A percentile compares a stretch with the other conserved stretches of the same genome.
phyloP scores from a whole-genome alignment of 805 yeast genomes.

The Priceomyces haplophilus region DNA sequence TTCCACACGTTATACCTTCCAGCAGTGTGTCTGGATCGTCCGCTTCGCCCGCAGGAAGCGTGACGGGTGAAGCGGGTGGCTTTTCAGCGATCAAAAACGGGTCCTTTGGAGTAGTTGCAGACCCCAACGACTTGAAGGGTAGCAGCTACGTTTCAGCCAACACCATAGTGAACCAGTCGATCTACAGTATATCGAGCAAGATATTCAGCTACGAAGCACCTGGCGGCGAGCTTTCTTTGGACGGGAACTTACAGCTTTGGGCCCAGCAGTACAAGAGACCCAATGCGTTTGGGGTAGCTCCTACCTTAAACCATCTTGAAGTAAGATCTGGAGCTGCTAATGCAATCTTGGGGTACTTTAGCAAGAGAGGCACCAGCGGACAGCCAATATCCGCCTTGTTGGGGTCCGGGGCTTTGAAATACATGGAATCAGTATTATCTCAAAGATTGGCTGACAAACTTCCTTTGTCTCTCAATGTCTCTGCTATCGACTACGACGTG shows the following conservation, averaged over 20 bases:
- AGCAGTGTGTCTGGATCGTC: not conserved
- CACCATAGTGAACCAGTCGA: constrained; percentile 51
- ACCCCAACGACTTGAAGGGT: constrained; percentile 50
- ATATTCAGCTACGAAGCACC: constrained; percentile 70
- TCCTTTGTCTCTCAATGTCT: constrained; percentile 69
- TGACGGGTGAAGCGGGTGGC: constrained; percentile 2
- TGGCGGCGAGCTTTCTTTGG: constrained; percentile 59
- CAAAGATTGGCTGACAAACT: constrained; percentile 31
- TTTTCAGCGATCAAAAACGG: constrained; percentile 12
- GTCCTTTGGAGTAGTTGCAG: constrained; percentile 64
- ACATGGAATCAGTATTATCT: constrained; percentile 60
- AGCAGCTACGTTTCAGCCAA: constrained; percentile 53
- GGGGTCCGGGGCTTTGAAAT: constrained; percentile 65
- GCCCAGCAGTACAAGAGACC: constrained; percentile 42
- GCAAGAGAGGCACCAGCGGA: constrained; percentile 28
- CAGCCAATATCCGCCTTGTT: constrained; percentile 49
- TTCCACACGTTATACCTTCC: constrained; percentile 14
- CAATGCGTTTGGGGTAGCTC: constrained; percentile 57
- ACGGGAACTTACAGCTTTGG: constrained; percentile 63
- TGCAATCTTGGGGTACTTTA: constrained; percentile 69
- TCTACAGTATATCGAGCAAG: constrained; percentile 49
- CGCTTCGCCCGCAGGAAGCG: constrained; percentile 5
- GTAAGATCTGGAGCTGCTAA: constrained; percentile 83
- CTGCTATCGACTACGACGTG: constrained; percentile 71
- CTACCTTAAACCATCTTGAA: constrained; percentile 59